Conservation (phyloP, 176 grass and related monocot genomes). For the Zizania latifolia region DNA sequence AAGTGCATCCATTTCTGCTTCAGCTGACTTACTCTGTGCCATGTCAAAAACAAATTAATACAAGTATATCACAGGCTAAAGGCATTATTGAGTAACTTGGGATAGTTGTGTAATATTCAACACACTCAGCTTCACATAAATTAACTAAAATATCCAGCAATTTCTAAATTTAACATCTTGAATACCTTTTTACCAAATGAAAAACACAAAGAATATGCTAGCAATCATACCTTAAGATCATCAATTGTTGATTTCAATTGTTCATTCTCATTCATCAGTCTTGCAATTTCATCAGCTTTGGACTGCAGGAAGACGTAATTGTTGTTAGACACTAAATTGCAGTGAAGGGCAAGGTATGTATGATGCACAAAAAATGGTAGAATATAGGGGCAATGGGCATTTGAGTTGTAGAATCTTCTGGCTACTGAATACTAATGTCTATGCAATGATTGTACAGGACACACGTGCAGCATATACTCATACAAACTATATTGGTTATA, state of each 20-base stretch:
- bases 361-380: background rate
- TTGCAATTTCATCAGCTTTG: constrained; percentile 97
- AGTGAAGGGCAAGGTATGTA: background rate
- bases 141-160: background rate
- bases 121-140: background rate
- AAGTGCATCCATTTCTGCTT: constrained; percentile 76
- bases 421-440: background rate
- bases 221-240: constrained; percentile 82
- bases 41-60: constrained; percentile 20
- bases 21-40: constrained; percentile 64
- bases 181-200: constrained; percentile 12
- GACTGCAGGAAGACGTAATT: constrained; percentile 48
- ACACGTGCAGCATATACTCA: background rate
- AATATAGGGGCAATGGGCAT: background rate
- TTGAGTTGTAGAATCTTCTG: background rate
- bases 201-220: constrained; percentile 4
- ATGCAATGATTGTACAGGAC: background rate
- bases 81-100: background rate
- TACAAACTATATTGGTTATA: background rate
- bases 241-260: constrained; percentile 78
- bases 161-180: background rate
- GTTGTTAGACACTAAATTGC: constrained; percentile 4
- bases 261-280: constrained; percentile 92
- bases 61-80: constrained; percentile 17
- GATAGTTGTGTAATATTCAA: constrained; percentile 3